Base-by-base conservation (phyloP, 1,139 yeast species). In the Hyphopichia fennica region DNA sequence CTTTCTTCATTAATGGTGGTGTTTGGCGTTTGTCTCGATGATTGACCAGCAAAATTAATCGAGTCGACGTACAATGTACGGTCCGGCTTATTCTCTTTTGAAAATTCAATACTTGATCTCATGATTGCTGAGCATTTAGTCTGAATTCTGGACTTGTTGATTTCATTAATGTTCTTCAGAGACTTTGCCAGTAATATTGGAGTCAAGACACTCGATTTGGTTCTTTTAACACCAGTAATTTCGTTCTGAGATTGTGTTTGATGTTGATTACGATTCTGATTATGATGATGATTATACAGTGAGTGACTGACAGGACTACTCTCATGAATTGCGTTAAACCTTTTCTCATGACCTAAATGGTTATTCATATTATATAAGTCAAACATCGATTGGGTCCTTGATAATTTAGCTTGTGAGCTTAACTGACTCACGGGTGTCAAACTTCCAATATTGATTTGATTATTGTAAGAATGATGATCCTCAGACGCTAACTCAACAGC, bases 301-400 rank as follows among this genome's bases (percentile, higher is more conserved):
- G 28, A 11, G 13, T 25, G 28, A n/a, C 14, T 5, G 11, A 4
- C 14, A 4, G 18, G 22, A 31, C 34, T 17, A 17, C 34, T 4
- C 13, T 31, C 34, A 16, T 31, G 34, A 31, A 31, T 31, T 5
- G 22, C 22, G 9, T 16, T 16, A 16, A n/a, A 31, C 13, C 34
- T n/a, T 18, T 18, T 31, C 10, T 22, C 42, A 35, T 29, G 32
- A 17, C 16, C 34, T 16, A 20, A 11, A 17, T 16, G 19, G n/a
- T 35, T 41, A 27, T 38, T 40, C 37, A 49, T 50, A 40, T 55
- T 57, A 42, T 60, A 61, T 34, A 69, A 54, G 35, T 69, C 75
- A 51, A 60, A 57, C 64, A 70, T 60, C 11, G 76, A 69, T 43
- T 69, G 75, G 2, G 73, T 64, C 34, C 74, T 53, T 7, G 76